A percentile compares a stretch with the other conserved stretches of the same genome.
Evolutionary conservation across 2,329 filamentous ascomycete species (phyloP).

Genomic region (Chrysosporium keratinophilum): DNA sequence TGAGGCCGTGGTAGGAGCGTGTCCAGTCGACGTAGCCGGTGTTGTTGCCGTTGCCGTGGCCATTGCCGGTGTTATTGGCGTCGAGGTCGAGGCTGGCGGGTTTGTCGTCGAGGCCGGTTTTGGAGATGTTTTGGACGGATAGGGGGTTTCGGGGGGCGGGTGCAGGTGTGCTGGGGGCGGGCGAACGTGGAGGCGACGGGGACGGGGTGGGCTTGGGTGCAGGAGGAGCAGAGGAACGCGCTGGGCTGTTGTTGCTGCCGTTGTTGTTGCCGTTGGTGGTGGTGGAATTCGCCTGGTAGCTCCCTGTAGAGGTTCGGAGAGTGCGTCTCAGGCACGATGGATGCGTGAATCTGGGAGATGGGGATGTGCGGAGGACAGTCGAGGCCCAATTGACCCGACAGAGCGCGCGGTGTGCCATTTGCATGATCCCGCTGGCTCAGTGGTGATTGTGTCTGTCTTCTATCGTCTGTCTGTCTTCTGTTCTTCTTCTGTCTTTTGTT

Average conservation of each 20-base stretch:
- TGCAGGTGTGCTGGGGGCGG: conserved; percentile 9
- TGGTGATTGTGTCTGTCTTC: not conserved
- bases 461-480: not conserved
- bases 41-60: conserved; percentile 11
- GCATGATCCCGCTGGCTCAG: not conserved
- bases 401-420: conserved; percentile 7
- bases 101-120: conserved; percentile 30
- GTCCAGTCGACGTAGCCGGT: conserved; percentile 63
- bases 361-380: not conserved
- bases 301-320: conserved; percentile 13
- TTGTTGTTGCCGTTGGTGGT: conserved; percentile 2
- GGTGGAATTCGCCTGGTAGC: conserved; percentile 11
- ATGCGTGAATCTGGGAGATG: not conserved
- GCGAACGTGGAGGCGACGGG: not conserved
- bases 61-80: not conserved
- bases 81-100: conserved; percentile 25
- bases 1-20: conserved; percentile 70
- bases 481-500: not conserved
- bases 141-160: conserved; percentile 18
- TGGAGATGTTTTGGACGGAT: conserved; percentile 30
- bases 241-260: not conserved
- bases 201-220: conserved; percentile 1
- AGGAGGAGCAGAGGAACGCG: not conserved
- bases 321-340: not conserved
- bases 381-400: conserved; percentile 1